phyloP scores from a whole-genome alignment of 148 eudicot species.

The Salicornia ramosissima region DNA sequence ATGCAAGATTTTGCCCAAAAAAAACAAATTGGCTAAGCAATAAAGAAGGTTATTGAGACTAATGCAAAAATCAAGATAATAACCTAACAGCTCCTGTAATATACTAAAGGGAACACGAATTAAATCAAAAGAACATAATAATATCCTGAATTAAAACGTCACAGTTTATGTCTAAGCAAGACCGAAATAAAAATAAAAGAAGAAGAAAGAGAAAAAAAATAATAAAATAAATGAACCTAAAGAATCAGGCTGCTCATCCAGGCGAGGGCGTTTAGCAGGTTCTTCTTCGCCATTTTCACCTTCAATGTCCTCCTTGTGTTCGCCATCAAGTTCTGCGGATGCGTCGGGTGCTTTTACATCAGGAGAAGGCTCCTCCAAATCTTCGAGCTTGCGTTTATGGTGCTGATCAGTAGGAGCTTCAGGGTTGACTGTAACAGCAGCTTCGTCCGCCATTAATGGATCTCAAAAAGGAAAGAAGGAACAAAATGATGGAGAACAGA shows the following conservation, averaged over 20 bases:
- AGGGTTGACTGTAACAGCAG: conserved; percentile 25
- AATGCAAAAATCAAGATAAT: too few species aligned
- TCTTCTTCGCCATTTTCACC: conserved; percentile 30
- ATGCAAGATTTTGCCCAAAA: too few species aligned
- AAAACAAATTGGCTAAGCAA: too few species aligned
- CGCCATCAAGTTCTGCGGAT: conserved; percentile 21
- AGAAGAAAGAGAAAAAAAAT: background rate
- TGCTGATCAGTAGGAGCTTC: conserved; percentile 33
- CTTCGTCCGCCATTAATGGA: conserved; percentile 49
- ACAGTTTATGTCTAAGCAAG: too few species aligned
- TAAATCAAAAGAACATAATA: too few species aligned
- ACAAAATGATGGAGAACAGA: background rate
- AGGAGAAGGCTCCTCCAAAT: conserved; percentile 36
- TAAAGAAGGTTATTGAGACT: too few species aligned
- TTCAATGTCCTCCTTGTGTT: background rate
- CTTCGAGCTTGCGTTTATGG: conserved; percentile 62
- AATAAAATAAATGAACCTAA: conserved; percentile 29
- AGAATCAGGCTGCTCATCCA: conserved; percentile 39
- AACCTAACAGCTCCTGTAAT: too few species aligned
- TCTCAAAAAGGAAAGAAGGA: conserved; percentile 5
- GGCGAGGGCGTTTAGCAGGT: conserved; percentile 55
- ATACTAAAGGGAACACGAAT: too few species aligned
- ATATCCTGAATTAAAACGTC: too few species aligned
- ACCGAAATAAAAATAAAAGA: background rate
- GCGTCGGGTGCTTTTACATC: conserved; percentile 18